These are phyloP conservation scores for Ceratobasidium sp. DNA, from an alignment of 1,284 basidiomycete species.

Conservation along the genomic window DNA sequence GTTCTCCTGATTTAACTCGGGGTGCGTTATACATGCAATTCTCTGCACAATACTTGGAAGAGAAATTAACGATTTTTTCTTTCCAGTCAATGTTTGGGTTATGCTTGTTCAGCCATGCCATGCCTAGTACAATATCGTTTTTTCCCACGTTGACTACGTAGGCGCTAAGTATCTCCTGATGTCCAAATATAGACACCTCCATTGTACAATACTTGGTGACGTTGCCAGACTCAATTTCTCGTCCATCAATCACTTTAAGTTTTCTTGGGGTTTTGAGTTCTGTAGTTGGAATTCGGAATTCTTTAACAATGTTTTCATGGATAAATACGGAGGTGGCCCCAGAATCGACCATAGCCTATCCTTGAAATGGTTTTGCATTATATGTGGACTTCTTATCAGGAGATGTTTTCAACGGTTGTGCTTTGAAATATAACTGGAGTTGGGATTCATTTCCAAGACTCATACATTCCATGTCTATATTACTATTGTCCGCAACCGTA, in stretches of 20 bases:
- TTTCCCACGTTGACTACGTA: constrained; percentile 15
- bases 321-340: background rate
- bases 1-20: background rate
- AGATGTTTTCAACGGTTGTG: no score
- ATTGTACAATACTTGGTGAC: background rate
- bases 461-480: background rate
- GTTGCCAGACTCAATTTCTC: background rate
- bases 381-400: background rate
- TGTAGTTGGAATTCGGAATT: background rate
- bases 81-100: no score
- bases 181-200: background rate
- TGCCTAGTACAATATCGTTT: no score
- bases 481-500: background rate
- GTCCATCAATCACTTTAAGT: background rate
- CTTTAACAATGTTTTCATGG: no score
- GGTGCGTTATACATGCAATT: no score
- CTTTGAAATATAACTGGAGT: no score
- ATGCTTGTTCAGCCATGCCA: no score
- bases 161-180: background rate
- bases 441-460: no score
- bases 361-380: background rate
- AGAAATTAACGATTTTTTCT: no score
- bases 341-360: background rate
- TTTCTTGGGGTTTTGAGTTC: background rate
- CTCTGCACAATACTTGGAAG: no score